A percentile compares a stretch with the other conserved stretches of the same genome.
Conservation (phyloP, 129 eudicot genomes). For the Solidago caesia region DNA sequence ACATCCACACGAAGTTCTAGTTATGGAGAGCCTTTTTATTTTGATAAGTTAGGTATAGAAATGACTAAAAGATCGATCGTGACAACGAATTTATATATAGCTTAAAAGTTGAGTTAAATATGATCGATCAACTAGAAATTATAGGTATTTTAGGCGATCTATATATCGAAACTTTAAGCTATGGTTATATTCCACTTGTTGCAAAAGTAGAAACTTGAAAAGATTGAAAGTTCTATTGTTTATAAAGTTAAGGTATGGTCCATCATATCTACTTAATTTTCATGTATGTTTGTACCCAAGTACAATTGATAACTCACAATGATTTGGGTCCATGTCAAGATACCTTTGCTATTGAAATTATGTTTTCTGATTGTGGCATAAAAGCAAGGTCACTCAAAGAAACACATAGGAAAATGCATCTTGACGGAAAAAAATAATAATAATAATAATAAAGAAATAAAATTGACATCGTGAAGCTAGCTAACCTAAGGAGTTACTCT, state of each 20-base stretch:
- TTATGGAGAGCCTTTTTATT: constrained; percentile 30
- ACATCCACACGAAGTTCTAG: constrained; percentile 32
- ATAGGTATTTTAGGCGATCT: constrained; percentile 5
- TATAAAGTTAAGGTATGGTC: constrained; percentile 24
- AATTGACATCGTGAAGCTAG: no score
- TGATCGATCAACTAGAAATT: not conserved
- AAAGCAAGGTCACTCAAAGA: no score
- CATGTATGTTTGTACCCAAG: constrained; percentile 14
- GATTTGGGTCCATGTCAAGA: constrained; percentile 23
- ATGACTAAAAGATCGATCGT: constrained; percentile 28
- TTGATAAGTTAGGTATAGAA: constrained; percentile 36
- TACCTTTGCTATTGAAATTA: not conserved
- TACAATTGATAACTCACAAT: constrained; percentile 16
- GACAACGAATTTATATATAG: not conserved
- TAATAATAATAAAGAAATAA: no score
- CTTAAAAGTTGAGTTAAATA: constrained; percentile 9
- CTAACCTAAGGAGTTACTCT: no score
- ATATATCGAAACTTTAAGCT: not conserved
- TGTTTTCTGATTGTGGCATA: not conserved
- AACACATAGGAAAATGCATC: no score
- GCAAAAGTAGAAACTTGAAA: constrained; percentile 25
- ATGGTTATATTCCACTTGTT: constrained; percentile 23
- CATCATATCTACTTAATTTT: constrained; percentile 30
- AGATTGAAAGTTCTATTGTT: constrained; percentile 19
- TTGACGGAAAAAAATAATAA: no score